These are phyloP conservation scores for Hansfordia pulvinata DNA, from an alignment of 2,329 filamentous ascomycete genomes.

Conservation along the genomic window DNA sequence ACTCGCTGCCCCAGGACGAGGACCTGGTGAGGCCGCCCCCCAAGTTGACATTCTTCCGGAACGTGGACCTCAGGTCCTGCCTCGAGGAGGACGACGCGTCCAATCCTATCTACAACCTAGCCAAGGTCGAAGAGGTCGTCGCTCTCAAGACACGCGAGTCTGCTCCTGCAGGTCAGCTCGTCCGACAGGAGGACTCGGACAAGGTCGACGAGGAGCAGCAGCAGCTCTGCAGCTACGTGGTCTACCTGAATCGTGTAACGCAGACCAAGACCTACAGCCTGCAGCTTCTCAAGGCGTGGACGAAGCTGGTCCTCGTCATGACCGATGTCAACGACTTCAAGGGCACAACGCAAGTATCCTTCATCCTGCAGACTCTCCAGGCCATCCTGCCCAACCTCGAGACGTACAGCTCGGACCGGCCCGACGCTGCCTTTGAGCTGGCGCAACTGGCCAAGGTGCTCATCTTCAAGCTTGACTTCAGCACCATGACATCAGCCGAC, in stretches of 20 bases:
- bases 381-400: constrained; percentile 82
- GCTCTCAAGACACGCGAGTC: constrained; percentile 53
- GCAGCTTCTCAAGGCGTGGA: constrained; percentile 68
- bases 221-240: constrained; percentile 45
- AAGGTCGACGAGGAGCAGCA: constrained; percentile 44
- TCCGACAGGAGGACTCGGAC: constrained; percentile 32
- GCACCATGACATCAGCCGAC: constrained; percentile 22
- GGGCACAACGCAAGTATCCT: constrained; percentile 54
- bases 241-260: constrained; percentile 48
- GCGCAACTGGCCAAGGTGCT: constrained; percentile 63
- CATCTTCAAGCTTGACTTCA: constrained; percentile 56
- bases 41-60: constrained; percentile 43
- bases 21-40: constrained; percentile 38
- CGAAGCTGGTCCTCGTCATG: constrained; percentile 71
- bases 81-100: constrained; percentile 43
- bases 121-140: constrained; percentile 61
- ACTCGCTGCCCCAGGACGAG: constrained; percentile 55
- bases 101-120: constrained; percentile 50
- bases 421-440: constrained; percentile 59
- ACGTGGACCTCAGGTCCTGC: constrained; percentile 55
- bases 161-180: constrained; percentile 31
- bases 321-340: constrained; percentile 73
- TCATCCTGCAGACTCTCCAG: constrained; percentile 77
- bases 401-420: constrained; percentile 53
- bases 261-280: constrained; percentile 44